phyloP scores from a whole-genome alignment of 352 stramenopile genomes.

The Salisapilia sapeloensis region DNA sequence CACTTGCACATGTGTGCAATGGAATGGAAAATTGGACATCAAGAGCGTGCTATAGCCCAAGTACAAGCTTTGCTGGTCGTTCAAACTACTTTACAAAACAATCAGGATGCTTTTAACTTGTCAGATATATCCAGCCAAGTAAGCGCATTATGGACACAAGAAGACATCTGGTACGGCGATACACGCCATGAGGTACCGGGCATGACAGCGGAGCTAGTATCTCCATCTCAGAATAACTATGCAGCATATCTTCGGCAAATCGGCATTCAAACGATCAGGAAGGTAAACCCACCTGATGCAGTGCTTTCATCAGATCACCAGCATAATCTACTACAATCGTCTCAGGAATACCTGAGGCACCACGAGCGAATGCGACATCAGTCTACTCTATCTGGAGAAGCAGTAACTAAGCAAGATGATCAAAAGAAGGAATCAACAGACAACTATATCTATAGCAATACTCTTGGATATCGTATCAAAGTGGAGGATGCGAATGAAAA shows the following conservation, averaged over 20 bases:
- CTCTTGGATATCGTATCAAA: constrained; percentile 61
- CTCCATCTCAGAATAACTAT: background rate
- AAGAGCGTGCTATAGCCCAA: constrained; percentile 43
- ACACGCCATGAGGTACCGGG: no score
- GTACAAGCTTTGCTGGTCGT: constrained; percentile 45
- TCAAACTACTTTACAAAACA: no score
- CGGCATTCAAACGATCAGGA: constrained; percentile 3
- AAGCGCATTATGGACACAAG: no score
- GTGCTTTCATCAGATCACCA: constrained; percentile 16
- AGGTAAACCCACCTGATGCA: constrained; percentile 14
- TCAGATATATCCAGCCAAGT: no score
- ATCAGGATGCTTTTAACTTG: no score
- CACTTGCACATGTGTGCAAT: constrained; percentile 29
- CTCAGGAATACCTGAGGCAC: constrained; percentile 6
- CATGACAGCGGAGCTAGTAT: background rate
- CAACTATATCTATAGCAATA: constrained; percentile 54
- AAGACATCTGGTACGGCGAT: no score
- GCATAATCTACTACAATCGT: constrained; percentile 16
- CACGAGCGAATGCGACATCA: background rate
- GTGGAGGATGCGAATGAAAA: constrained; percentile 41
- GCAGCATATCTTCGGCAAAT: background rate
- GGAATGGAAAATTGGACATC: constrained; percentile 33
- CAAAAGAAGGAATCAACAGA: constrained; percentile 1
- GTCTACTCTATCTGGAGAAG: constrained; percentile 1
- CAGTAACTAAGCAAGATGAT: constrained; percentile 2